phyloP scores from a whole-genome alignment of 2,329 filamentous ascomycete genomes.

The Knoxdaviesia proteae region DNA sequence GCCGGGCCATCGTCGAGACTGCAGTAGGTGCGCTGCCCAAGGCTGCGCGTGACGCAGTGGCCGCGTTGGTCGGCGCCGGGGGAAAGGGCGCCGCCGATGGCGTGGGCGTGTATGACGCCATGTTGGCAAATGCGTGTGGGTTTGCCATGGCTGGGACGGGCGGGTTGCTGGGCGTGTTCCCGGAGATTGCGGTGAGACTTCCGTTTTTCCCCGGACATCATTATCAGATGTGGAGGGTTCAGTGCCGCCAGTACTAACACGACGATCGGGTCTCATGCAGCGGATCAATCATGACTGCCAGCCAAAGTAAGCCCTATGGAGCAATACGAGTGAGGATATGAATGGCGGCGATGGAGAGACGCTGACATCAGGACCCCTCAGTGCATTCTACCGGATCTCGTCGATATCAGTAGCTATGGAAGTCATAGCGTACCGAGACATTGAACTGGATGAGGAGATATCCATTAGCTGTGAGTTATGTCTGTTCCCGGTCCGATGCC shows the following conservation, averaged over 20 bases:
- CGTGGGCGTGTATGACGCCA: slow-evolving; percentile 11
- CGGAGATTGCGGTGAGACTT: slow-evolving; percentile 12
- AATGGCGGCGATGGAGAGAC: no score
- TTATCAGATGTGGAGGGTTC: not conserved
- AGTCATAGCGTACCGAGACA: slow-evolving; percentile 14
- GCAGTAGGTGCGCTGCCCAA: slow-evolving; percentile 11
- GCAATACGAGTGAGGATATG: not conserved
- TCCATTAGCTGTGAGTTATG: slow-evolving; percentile 14
- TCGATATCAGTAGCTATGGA: slow-evolving; percentile 12
- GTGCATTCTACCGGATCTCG: slow-evolving; percentile 14
- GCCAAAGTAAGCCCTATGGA: slow-evolving; percentile 12
- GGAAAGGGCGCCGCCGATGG: slow-evolving; percentile 11
- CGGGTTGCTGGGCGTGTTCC: slow-evolving; percentile 12
- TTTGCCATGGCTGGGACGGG: slow-evolving; percentile 6
- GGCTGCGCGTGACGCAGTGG: slow-evolving; percentile 7
- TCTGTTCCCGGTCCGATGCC: not conserved
- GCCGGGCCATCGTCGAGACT: slow-evolving; percentile 9
- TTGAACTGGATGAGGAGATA: slow-evolving; percentile 14
- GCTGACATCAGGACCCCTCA: slow-evolving; percentile 3
- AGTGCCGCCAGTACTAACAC: not conserved
- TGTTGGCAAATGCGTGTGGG: slow-evolving; percentile 15
- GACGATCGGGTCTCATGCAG: slow-evolving; percentile 5
- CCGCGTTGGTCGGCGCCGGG: slow-evolving; percentile 8
- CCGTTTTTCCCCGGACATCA: not conserved
- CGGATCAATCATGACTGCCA: slow-evolving; percentile 16